phyloP scores from a whole-genome alignment of 805 yeast genomes.

The Yarrowia bubula region DNA sequence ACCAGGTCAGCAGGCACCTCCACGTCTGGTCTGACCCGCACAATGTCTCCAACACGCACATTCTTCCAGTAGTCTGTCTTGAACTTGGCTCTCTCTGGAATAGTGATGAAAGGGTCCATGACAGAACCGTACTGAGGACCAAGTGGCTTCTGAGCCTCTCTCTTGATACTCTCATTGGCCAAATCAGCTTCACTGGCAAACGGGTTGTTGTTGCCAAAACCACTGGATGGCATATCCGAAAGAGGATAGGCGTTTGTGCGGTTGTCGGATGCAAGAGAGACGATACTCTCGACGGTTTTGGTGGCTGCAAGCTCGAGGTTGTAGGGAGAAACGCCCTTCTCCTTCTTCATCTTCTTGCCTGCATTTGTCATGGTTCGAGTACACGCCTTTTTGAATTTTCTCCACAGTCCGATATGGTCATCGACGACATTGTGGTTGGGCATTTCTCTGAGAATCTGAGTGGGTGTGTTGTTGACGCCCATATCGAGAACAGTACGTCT shows the following conservation, averaged over 20 bases:
- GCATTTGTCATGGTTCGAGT: conserved; percentile 37
- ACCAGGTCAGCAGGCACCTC: conserved; percentile 78
- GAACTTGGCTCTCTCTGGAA: conserved; percentile 44
- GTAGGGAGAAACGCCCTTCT: conserved; percentile 17
- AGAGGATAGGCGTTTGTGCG: conserved; percentile 3
- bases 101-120: conserved; percentile 34
- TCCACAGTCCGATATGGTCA: conserved; percentile 62
- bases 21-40: conserved; percentile 67
- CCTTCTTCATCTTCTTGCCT: conserved; percentile 27
- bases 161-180: conserved; percentile 19
- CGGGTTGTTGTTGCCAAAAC: conserved; percentile 18
- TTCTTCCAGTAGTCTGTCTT: conserved; percentile 67
- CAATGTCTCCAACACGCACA: conserved; percentile 72
- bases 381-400: conserved; percentile 62
- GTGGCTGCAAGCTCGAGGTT: conserved; percentile 30
- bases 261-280: conserved; percentile 25
- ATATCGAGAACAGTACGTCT: conserved; percentile 62
- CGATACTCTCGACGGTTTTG: conserved; percentile 33
- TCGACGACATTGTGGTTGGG: conserved; percentile 58
- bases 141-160: conserved; percentile 16
- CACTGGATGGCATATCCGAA: conserved; percentile 13
- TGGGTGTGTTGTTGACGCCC: conserved; percentile 68
- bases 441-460: conserved; percentile 58
- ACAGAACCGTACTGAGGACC: conserved; percentile 29
- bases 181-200: conserved; percentile 15